These are phyloP conservation scores for Orobanche coerulescens DNA, from an alignment of 257 asterid genomes.

Conservation along the genomic window DNA sequence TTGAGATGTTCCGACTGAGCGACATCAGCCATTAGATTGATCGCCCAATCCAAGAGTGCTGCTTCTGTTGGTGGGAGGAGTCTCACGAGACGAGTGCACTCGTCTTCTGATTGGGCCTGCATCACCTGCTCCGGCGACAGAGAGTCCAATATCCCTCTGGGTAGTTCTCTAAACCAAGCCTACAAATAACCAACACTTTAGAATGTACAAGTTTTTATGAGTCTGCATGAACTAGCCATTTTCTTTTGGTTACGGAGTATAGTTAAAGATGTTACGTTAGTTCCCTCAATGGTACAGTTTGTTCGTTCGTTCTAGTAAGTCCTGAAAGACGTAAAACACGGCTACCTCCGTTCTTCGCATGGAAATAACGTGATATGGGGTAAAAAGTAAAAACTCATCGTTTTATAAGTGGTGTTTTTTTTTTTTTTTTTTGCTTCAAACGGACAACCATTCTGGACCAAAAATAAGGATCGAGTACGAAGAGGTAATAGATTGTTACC, in stretches of 20 bases:
- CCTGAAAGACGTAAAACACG: neutral
- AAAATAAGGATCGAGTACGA: neutral
- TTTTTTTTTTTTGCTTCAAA: too few relatives aligned
- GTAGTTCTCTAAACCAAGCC: constrained; percentile 84
- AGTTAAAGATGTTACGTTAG: neutral
- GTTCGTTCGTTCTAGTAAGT: neutral
- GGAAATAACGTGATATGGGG: too few relatives aligned
- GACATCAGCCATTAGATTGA: constrained; percentile 77
- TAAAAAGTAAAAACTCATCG: too few relatives aligned
- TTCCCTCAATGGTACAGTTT: neutral
- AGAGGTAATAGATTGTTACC: constrained; percentile 23
- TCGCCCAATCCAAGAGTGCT: constrained; percentile 68
- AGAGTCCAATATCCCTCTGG: constrained; percentile 55
- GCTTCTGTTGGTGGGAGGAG: constrained; percentile 61
- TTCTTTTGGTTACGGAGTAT: neutral
- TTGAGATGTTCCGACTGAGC: constrained; percentile 56
- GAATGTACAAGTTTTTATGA: too few relatives aligned
- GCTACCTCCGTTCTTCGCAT: neutral
- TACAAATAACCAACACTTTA: neutral
- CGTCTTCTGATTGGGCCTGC: constrained; percentile 60
- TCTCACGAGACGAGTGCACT: constrained; percentile 48
- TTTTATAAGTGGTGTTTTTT: neutral
- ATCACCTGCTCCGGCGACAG: constrained; percentile 58
- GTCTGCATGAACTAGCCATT: neutral
- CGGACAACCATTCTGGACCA: too few relatives aligned